Base-by-base conservation (phyloP, 2,329 filamentous ascomycete genomes). In the Calycina marina region DNA sequence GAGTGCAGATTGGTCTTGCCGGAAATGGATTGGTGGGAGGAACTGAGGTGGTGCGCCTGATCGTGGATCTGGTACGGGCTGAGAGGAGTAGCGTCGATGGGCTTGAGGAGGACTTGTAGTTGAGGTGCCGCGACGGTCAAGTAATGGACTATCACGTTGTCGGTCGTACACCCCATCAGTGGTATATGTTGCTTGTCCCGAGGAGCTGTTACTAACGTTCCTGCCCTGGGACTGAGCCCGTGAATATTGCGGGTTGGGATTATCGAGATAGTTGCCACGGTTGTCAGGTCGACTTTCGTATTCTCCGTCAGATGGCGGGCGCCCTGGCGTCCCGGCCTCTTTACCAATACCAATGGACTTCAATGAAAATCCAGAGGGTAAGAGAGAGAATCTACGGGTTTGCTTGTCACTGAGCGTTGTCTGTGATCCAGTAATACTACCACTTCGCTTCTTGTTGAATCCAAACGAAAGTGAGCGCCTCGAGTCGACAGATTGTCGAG, bases 401-500 rank as follows among this genome's bases (percentile, higher is more conserved):
- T 14, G 12, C 56, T 66, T 73, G 56, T 78, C 65, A 51, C 45
- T 72, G 51, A 46, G 39, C 14, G 42, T 47, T 3, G 39, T 57
- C 45, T 72, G 68, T 4, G 68, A 72, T 9, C 67, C 69, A 17
- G 56, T 49, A 32, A 77, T 69, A 49, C 74, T 75, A 39, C 77
- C 77, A 46, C 74, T 81, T 40, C 66, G 63, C 60, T 81, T 84
- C 60, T 75, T 79, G 25, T 69, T 71, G 12, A 80, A 63, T 2
- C 71, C 73, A 28, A 80, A 59, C 2, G 77, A 77, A 50, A 81
- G 77, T 0, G 79, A 84, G 28, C 77, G 71, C 14, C 79, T 69
- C 18, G 72, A 85, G 43, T 86, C 81, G 48, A 81, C 71, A 1
- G 80, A 86, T 25, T 64, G 62, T 29, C 79, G 64, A 6, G 40